Evolutionary conservation across 768 basidiomycete genomes (phyloP).

Genomic region (Auriscalpium vulgare): DNA sequence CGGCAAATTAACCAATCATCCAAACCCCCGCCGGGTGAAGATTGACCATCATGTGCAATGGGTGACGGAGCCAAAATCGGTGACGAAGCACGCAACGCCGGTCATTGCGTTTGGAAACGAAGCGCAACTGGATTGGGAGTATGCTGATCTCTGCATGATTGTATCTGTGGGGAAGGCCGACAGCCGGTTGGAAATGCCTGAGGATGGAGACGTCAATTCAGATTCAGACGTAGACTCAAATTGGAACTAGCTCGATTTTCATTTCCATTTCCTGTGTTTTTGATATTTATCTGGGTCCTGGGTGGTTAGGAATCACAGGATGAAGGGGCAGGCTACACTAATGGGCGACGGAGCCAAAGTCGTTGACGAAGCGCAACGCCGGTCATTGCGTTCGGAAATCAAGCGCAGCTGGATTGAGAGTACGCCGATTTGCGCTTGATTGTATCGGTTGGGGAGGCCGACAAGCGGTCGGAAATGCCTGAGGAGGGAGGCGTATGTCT

Average conservation of each 20-base stretch:
- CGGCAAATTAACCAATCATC: too few species aligned
- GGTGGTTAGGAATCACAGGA: too few species aligned
- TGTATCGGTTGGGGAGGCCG: background rate
- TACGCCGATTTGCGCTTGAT: background rate
- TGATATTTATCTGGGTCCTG: too few species aligned
- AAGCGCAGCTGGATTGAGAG: background rate
- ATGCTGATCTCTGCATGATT: background rate
- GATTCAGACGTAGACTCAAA: too few species aligned
- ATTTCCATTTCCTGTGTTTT: too few species aligned
- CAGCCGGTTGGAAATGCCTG: too few species aligned
- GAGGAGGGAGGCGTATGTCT: too few species aligned
- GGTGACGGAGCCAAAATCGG: background rate
- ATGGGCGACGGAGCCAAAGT: background rate
- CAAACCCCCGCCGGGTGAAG: too few species aligned
- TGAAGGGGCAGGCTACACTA: too few species aligned
- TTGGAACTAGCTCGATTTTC: too few species aligned
- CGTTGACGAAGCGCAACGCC: background rate
- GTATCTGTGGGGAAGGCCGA: background rate
- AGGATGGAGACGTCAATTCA: too few species aligned
- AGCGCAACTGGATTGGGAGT: background rate
- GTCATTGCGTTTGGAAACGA: background rate
- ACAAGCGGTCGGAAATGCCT: background rate
- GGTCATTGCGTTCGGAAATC: background rate
- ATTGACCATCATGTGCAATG: background rate
- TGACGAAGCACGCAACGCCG: background rate